Percentiles rank a stretch among this genome's conserved stretches.
phyloP scores from a whole-genome alignment of 257 asterid species.

The Solanum ahanhuiri region DNA sequence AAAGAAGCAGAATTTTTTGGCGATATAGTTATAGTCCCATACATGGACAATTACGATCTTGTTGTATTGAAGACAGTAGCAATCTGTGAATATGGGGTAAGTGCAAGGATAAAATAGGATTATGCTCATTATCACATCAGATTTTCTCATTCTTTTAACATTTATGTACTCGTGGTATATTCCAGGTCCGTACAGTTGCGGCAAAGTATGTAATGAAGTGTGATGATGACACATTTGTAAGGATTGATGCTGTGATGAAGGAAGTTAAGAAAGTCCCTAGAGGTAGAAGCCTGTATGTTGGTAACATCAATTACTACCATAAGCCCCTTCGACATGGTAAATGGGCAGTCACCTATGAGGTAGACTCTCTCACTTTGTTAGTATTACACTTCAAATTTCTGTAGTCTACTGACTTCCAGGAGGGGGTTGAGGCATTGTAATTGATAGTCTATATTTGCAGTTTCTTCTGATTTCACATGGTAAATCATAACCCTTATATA shows the following conservation, averaged over 20 bases:
- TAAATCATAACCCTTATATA: background rate
- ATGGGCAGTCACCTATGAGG: conserved; percentile 99
- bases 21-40: conserved; percentile 85
- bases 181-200: conserved; percentile 52
- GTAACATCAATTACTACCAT: conserved; percentile 89
- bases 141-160: background rate
- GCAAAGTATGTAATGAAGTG: conserved; percentile 90
- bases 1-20: conserved; percentile 89
- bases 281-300: conserved; percentile 64
- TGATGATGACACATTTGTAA: conserved; percentile 94
- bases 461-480: background rate
- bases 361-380: conserved; percentile 6
- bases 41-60: conserved; percentile 92
- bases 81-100: conserved; percentile 94
- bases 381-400: background rate
- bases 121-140: background rate
- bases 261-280: conserved; percentile 51
- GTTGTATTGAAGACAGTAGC: conserved; percentile 91
- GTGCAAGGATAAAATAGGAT: conserved; percentile 5
- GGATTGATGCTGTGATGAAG: conserved; percentile 68
- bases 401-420: background rate
- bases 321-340: conserved; percentile 87
- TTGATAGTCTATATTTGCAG: background rate
- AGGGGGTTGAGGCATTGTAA: background rate
- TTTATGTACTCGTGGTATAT: conserved; percentile 10